Evolutionary conservation across 164 flowering plant species (phyloP).

Genomic region (Magnolia kwangsiensis): DNA sequence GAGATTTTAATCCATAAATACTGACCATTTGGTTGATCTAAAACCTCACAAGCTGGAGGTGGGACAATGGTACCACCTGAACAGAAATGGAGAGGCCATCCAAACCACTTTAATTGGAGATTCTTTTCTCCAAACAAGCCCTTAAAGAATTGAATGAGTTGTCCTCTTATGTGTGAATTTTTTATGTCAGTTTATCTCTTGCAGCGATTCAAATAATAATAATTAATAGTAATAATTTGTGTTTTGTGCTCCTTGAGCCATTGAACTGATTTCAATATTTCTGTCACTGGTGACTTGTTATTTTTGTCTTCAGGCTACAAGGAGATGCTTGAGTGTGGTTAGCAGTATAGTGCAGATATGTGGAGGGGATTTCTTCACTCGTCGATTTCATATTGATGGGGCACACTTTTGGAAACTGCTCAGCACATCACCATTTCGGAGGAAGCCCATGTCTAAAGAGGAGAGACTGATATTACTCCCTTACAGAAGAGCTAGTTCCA

Average conservation of each 20-base stretch:
- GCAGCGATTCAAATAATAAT: too few species aligned
- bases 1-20: too few species aligned
- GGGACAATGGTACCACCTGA: too few species aligned
- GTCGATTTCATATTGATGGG: constrained; percentile 81
- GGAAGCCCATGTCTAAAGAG: constrained; percentile 34
- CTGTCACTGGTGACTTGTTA: neutral
- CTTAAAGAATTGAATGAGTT: too few species aligned
- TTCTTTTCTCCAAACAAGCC: too few species aligned
- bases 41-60: too few species aligned
- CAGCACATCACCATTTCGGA: constrained; percentile 53
- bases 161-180: too few species aligned
- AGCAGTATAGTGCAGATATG: constrained; percentile 57
- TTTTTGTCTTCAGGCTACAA: constrained; percentile 42
- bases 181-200: too few species aligned
- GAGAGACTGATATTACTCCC: constrained; percentile 68
- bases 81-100: too few species aligned
- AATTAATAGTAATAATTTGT: too few species aligned
- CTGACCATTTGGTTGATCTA: too few species aligned
- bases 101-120: too few species aligned
- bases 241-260: neutral
- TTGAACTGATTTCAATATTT: neutral
- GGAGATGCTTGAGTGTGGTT: constrained; percentile 63
- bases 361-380: constrained; percentile 94
- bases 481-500: constrained; percentile 42
- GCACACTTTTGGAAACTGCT: constrained; percentile 82